Conservation (phyloP, 73 alveolate genomes). For the Tetrahymena borealis region DNA sequence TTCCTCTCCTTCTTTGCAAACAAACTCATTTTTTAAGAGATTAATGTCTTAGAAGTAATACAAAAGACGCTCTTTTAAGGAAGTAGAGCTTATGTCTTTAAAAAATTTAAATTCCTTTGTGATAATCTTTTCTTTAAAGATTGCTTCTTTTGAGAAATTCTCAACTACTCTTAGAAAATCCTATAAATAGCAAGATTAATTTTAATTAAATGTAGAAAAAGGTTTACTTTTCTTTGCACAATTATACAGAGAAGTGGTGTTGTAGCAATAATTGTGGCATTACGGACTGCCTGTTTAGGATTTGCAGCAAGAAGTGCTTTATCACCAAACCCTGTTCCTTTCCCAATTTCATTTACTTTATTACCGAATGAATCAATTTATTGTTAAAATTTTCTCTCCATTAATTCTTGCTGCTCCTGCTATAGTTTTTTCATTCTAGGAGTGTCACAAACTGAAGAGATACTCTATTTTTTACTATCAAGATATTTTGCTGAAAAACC, state of each 20-base stretch:
- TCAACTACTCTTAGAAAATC: not conserved
- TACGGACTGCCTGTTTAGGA: not conserved
- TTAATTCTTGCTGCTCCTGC: not conserved
- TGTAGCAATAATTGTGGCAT: not conserved
- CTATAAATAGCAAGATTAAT: not conserved
- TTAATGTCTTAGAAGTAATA: not conserved
- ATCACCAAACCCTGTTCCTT: conserved; percentile 1
- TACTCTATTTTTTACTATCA: not conserved
- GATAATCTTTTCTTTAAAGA: not conserved
- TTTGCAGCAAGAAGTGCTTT: not conserved
- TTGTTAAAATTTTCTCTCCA: not conserved
- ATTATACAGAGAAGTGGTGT: not conserved
- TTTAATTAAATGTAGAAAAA: not conserved
- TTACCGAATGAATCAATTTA: not conserved
- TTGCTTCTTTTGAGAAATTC: not conserved
- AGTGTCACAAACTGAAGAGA: not conserved
- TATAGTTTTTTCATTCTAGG: not conserved
- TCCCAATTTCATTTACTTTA: not conserved
- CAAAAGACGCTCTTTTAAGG: not conserved
- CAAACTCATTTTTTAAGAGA: not conserved
- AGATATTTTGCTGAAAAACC: not conserved
- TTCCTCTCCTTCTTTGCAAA: not conserved
- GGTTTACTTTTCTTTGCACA: not conserved
- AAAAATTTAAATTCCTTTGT: not conserved
- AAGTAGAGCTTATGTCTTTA: not conserved